phyloP scores from a whole-genome alignment of 441 rosid genomes.

The Populus hybrid region DNA sequence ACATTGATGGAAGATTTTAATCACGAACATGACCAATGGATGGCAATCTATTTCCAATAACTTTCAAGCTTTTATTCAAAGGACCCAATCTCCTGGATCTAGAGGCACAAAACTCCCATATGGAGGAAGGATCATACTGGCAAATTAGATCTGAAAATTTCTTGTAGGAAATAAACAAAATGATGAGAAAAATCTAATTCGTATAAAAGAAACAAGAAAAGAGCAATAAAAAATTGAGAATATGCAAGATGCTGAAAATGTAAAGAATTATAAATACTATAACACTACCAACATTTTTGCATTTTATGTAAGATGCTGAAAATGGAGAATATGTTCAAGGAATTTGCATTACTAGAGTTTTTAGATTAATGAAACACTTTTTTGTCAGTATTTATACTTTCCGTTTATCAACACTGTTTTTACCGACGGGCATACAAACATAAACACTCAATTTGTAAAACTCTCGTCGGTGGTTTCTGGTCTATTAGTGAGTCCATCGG shows the following conservation, averaged over 20 bases:
- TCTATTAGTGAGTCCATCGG: too few relatives aligned
- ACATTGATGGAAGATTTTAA: background rate
- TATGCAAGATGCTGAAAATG: background rate
- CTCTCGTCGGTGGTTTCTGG: fast-evolving
- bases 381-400: too few relatives aligned
- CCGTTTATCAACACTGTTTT: too few relatives aligned
- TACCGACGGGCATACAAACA: fast-evolving
- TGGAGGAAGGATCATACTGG: too few relatives aligned
- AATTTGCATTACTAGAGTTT: conserved; percentile 11
- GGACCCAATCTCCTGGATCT: background rate
- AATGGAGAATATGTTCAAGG: conserved; percentile 66
- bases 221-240: background rate
- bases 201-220: too few relatives aligned
- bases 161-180: too few relatives aligned
- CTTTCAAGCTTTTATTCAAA: background rate
- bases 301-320: conserved; percentile 49
- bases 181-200: too few relatives aligned
- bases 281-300: background rate
- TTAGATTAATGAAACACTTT: too few relatives aligned
- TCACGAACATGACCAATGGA: conserved; percentile 26
- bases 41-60: background rate
- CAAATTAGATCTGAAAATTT: too few relatives aligned
- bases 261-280: too few relatives aligned
- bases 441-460: too few relatives aligned
- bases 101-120: background rate